Base-by-base conservation (phyloP, 352 stramenopile genomes). In the Peronospora farinosa region DNA sequence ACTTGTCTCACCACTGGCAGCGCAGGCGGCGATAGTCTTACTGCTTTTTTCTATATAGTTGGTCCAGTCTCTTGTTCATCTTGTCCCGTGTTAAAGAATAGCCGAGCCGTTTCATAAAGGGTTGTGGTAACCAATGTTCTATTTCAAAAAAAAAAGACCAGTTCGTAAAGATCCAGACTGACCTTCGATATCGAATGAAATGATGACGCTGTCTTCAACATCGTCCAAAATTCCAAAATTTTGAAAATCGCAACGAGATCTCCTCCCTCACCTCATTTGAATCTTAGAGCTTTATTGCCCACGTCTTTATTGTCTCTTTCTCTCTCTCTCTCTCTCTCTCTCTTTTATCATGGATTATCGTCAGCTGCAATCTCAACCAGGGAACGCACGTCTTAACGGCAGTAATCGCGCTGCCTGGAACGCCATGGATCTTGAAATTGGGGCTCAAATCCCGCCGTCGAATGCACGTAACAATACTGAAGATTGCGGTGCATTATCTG, bases 401-500 rank as follows among this genome's bases (percentile, higher is more conserved):
- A 71, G 60, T 52, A 72, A 69, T 44, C 67, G 66, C 36, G 59
- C 43, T 9, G 63, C 73, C 30, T 73, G 68, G 60, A 66, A 61
- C 30, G 71, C 71, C 19, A 77, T 79, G 68, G 68, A 82, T 41
- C 49, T 82, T 40, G 54, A 78, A 31, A 70, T 68, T n/a, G 48
- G 57, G 10, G 35, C 51, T 9, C 61, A 67, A 17, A 48, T 47
- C 15, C 63, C 55, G 9, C 52, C 48, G 19, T 6, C 48, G 3
- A 58, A 51, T 27, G 59, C 55, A 0, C 55, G 48, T 17, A 39
- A 36, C 21, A 42, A 35, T 5, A 30, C 32, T 1, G 60, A 61
- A 11, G 68, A 78, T 46, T 51, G 53, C n/a, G 56, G 66, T 27
- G 73, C 73, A 11, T 54, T 92, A 11, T 89, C 82, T 17, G 81